A percentile compares a stretch with the other conserved stretches of the same genome.
Conservation (phyloP, 305 asterid genomes). For the Fraxinus nigra region DNA sequence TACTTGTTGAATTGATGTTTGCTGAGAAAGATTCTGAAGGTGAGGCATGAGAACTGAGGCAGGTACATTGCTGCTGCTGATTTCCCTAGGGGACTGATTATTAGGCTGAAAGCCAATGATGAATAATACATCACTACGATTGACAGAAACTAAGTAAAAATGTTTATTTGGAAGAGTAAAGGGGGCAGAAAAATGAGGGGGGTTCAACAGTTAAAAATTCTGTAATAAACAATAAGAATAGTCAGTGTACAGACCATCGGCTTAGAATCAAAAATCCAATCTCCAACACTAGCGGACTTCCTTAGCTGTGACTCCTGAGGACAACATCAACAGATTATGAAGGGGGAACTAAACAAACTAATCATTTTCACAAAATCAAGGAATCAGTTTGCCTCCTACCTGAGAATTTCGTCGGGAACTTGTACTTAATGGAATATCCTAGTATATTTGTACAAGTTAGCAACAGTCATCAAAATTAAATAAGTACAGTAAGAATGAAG, state of each 20-base stretch:
- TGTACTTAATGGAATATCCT: conserved; percentile 83
- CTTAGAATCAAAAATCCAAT: conserved; percentile 80
- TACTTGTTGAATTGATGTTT: conserved; percentile 95
- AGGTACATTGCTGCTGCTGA: conserved; percentile 52
- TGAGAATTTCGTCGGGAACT: conserved; percentile 73
- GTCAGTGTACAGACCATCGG: conserved; percentile 58
- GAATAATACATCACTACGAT: conserved; percentile 6
- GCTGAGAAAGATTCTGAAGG: conserved; percentile 94
- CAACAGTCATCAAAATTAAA: conserved; percentile 24
- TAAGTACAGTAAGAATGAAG: conserved; percentile 21
- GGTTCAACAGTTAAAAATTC: neutral
- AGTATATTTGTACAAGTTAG: conserved; percentile 47
- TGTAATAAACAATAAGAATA: conserved; percentile 23
- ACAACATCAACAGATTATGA: conserved; percentile 29
- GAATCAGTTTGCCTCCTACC: conserved; percentile 42
- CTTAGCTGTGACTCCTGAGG: conserved; percentile 83
- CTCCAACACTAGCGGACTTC: conserved; percentile 96
- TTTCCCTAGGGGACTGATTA: conserved; percentile 58
- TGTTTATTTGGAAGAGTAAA: conserved; percentile 9
- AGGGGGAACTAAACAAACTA: conserved; percentile 27
- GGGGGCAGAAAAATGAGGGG: neutral
- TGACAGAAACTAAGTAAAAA: conserved; percentile 11
- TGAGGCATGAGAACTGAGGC: conserved; percentile 89
- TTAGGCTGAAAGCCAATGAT: conserved; percentile 61
- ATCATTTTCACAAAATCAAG: conserved; percentile 26